Conservation (phyloP, 129 eudicot species). For the Solidago caesia region DNA sequence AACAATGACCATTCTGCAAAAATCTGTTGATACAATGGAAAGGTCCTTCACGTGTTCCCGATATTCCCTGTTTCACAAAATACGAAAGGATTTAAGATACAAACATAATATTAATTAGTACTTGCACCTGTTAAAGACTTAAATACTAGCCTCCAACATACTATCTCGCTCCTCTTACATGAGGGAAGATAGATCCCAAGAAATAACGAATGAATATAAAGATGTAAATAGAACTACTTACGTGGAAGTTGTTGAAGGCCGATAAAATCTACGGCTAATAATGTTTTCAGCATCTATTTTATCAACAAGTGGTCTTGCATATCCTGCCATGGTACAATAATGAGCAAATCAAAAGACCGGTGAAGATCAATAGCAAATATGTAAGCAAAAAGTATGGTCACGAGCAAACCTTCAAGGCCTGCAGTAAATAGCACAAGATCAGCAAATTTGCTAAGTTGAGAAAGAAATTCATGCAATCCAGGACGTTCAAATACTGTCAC, state of each 20-base stretch:
- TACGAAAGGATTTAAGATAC: neutral
- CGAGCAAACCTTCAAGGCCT: slow-evolving; percentile 87
- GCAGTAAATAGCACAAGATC: slow-evolving; percentile 95
- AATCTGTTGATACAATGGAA: slow-evolving; percentile 72
- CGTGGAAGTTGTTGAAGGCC: slow-evolving; percentile 97
- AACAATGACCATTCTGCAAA: slow-evolving; percentile 70
- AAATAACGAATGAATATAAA: neutral
- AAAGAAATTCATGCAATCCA: slow-evolving; percentile 80
- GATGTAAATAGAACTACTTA: slow-evolving; percentile 40
- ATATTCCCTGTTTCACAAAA: slow-evolving; percentile 59
- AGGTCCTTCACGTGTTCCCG: slow-evolving; percentile 97
- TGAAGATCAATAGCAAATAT: slow-evolving; percentile 4
- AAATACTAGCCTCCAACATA: neutral
- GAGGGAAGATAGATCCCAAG: neutral
- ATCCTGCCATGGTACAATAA: slow-evolving; percentile 53
- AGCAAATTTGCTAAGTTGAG: slow-evolving; percentile 84
- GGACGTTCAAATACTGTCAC: slow-evolving; percentile 99
- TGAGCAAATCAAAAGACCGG: slow-evolving; percentile 23
- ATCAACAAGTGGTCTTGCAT: slow-evolving; percentile 98
- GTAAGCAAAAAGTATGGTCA: slow-evolving; percentile 15
- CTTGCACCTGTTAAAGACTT: neutral
- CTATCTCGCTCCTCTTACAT: neutral
- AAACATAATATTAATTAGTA: neutral
- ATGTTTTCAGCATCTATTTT: slow-evolving; percentile 73
- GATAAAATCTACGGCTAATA: slow-evolving; percentile 69